Percentiles rank a stretch among this genome's conserved stretches.
phyloP scores from a whole-genome alignment of 208 protist species.

The Perkinsela sp. region DNA sequence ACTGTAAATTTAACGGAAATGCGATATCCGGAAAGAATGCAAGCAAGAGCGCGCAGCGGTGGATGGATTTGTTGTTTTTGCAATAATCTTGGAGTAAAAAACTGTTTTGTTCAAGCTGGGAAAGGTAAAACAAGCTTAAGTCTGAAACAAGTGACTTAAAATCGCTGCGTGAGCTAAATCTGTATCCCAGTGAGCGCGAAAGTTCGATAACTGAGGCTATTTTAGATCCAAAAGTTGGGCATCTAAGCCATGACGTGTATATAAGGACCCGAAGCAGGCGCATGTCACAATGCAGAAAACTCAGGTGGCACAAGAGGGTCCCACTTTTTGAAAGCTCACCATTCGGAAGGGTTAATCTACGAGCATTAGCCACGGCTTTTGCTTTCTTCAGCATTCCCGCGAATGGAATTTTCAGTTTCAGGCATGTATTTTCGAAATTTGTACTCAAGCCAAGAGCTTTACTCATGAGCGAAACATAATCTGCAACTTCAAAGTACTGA shows the following conservation, averaged over 20 bases:
- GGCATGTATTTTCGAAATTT: no score
- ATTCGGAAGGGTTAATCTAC: no score
- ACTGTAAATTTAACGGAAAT: not conserved
- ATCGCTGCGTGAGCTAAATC: no score
- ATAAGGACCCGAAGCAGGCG: not conserved
- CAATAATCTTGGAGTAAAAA: not conserved
- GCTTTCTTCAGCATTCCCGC: no score
- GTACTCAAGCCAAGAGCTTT: no score
- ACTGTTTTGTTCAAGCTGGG: not conserved
- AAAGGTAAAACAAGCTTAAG: no score
- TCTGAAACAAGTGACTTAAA: no score
- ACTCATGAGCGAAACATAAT: no score
- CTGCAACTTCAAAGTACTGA: no score
- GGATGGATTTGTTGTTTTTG: not conserved
- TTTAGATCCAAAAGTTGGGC: not conserved
- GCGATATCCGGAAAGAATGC: not conserved
- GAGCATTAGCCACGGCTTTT: no score
- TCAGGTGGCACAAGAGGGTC: not conserved
- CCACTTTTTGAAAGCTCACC: not conserved
- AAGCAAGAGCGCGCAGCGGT: not conserved
- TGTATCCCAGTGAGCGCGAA: no score
- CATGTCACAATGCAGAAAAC: not conserved
- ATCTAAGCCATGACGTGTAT: not conserved
- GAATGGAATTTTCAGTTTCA: no score
- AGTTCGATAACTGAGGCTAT: not conserved